phyloP scores from a whole-genome alignment of 345 rosid species.

The Theobroma cacao region DNA sequence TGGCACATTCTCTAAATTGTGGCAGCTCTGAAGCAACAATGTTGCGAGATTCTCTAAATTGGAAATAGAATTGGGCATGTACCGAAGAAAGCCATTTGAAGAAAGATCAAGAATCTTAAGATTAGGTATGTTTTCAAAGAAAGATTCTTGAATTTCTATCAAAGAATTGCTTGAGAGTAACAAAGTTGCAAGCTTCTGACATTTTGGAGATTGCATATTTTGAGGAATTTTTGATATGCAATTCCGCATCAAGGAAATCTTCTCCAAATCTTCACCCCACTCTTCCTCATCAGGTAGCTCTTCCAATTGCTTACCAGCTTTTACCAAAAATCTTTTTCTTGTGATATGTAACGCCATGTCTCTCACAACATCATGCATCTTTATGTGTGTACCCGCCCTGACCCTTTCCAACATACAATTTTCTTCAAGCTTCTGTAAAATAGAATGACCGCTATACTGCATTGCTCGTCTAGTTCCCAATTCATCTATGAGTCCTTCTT shows the following conservation, averaged over 20 bases:
- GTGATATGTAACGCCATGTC: slow-evolving; percentile 23
- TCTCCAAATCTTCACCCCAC: slow-evolving; percentile 1
- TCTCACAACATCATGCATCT: slow-evolving; percentile 28
- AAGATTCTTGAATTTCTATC: not conserved
- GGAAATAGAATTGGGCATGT: slow-evolving; percentile 11
- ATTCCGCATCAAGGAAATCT: not conserved
- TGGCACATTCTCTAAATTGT: not conserved
- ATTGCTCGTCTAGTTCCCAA: not conserved
- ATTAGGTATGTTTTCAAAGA: not conserved
- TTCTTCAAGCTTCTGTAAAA: slow-evolving; percentile 19
- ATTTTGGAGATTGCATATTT: not conserved
- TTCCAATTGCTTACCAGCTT: slow-evolving; percentile 9
- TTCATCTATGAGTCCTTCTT: slow-evolving; percentile 14
- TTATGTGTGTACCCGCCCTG: not conserved
- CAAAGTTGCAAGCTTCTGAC: slow-evolving; percentile 13
- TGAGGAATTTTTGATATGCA: not conserved
- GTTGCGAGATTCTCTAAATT: not conserved
- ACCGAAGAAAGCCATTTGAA: no score
- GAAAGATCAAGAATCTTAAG: slow-evolving; percentile 28
- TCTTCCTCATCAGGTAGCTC: slow-evolving; percentile 2
- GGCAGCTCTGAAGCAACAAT: not conserved
- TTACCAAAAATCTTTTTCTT: not conserved
- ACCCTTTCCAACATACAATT: slow-evolving; percentile 11
- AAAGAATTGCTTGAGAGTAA: not conserved
- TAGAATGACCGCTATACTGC: not conserved